Evolutionary conservation across 177 flowering plant species (phyloP), one percentile per base, ranked within the genome.

Genomic region (Telopea speciosissima): DNA sequence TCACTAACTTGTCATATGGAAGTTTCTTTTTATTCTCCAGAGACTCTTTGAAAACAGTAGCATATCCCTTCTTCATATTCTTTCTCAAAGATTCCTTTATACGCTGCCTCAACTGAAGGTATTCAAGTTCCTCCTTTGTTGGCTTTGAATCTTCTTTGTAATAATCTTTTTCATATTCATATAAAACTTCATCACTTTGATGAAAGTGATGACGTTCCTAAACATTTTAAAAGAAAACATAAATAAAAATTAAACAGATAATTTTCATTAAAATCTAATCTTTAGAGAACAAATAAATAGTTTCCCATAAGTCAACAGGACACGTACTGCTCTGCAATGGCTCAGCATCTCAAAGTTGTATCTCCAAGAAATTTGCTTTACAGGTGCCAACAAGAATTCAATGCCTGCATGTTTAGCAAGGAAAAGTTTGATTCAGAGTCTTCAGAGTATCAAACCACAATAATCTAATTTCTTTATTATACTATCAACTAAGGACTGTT

Each of bases 21-120:
- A 78, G 74, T 42, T 77, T 79, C 42, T 71, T 83, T 65, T 73
- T 49, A 12, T 49, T 81, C 49, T 84, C 85, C 33, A 73, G 85
- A 24, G 83, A 76, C 62, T 66, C 77, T 12, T 73, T 31, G n/a
- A 23, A 63, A 69, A 79, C 69, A 79, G 88, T 69, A 58, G 87
- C 82, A 16, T 22, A 70, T 70, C 85, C 91, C 76, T 82, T 89
- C 79, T 79, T 85, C 78, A 79, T 67, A 76, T 82, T 71, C 78
- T 82, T 85, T 70, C 96, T 81, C 23, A 79, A 54, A 1, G 72
- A 14, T 77, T 90, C 97, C 77, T 95, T 95, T 58, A 92, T 66
- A 54, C 74, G 73, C 69, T 85, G 85, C 84, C 99, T 90, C 68
- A 83, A 70, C 63, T 79, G 86, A 63, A 95, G 88, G 70, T 86